These are phyloP conservation scores for Camelina sativa DNA, from an alignment of 345 rosid genomes.

Conservation along the genomic window DNA sequence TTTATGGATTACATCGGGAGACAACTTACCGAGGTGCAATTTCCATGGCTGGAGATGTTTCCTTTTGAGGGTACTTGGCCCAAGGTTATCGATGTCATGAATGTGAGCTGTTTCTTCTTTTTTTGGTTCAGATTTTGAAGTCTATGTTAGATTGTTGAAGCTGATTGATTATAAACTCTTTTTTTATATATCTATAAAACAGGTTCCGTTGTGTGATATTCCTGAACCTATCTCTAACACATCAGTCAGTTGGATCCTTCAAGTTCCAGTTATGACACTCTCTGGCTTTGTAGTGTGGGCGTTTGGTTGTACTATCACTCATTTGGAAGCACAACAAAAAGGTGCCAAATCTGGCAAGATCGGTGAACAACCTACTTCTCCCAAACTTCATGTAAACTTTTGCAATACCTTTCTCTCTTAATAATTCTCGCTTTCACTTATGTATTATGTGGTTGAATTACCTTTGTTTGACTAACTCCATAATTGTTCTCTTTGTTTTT, in stretches of 20 bases:
- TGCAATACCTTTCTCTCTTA: neutral
- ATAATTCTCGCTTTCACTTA: neutral
- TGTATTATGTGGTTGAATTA: neutral
- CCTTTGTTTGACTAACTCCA: neutral
- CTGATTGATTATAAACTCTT: neutral
- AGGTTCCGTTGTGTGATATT: neutral
- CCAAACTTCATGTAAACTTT: neutral
- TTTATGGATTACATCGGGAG: constrained; percentile 56
- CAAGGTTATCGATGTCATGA: constrained; percentile 40
- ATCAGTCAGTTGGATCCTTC: neutral
- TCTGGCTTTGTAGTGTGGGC: neutral
- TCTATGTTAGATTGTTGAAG: too few relatives aligned
- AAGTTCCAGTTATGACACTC: neutral
- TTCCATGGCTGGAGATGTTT: constrained; percentile 55
- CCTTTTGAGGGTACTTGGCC: neutral
- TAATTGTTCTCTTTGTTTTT: neutral
- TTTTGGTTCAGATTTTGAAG: neutral
- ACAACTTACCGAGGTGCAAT: constrained; percentile 50
- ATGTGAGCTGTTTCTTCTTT: constrained; percentile 43
- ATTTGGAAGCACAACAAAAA: neutral
- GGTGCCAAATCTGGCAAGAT: neutral
- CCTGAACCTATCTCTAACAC: neutral
- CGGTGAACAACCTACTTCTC: neutral
- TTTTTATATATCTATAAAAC: neutral
- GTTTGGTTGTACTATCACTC: neutral